Evolutionary conservation across 106 monocot genomes (phyloP), one percentile per base, ranked within the genome.

Genomic region (Chionographis japonica): DNA sequence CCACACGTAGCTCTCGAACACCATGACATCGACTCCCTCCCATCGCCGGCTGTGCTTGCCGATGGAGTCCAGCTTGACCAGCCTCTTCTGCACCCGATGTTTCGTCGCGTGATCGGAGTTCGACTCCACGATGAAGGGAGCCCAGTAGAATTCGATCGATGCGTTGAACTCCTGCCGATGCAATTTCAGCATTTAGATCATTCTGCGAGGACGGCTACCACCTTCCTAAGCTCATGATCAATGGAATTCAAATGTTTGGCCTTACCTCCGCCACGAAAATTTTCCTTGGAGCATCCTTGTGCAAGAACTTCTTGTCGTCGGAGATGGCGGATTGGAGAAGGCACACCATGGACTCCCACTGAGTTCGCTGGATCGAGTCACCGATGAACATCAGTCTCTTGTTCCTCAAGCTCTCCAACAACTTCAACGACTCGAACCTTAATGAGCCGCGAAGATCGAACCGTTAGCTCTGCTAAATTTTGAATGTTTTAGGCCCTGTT

Each of bases 301-400:
- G 53, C 40, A 80, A 43, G 38, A 65, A 69, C 60, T 75, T 78
- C 51, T 37, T 77, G 12, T 16, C 37, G 3, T 72, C 74, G 2
- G 74, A 61, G 12, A 71, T 53, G 2, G 56, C 70, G 7, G 83
- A 75, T 55, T 83, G 71, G 6, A 83, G 37, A 12, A 83, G 74
- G 57, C 83, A 83, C 3, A 78, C 72, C 83, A 83, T 83, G 50
- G 83, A 83, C 56, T 83, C 83, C 83, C 83, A 83, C 50, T 83
- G 83, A 10, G 68, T 83, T 54, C 83, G 73, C 73, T 83, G 73
- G 4, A 83, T 56, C 2, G 83, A 83, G 40, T 83, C 83, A 4
- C 83, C 83, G 3, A 80, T 51, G 49, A 84, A 76, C 79, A 84
- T 79, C 4, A 84, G 70, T 37, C 79, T 55, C 52, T 84, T 84